Conservation (phyloP, 208 protist species). For the Trichomonas tenax region DNA sequence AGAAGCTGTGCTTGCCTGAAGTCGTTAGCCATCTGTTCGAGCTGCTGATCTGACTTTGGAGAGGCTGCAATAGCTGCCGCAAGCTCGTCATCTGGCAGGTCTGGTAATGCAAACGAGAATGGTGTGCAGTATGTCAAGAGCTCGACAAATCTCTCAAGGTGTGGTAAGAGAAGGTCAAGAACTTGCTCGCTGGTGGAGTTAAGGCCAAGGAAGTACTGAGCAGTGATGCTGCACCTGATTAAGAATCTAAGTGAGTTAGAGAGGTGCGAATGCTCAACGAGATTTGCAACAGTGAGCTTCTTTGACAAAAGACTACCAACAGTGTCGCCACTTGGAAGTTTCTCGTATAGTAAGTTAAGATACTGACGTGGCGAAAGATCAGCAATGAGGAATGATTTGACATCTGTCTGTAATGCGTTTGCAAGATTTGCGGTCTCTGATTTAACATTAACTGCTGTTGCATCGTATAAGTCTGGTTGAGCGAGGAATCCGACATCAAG, state of each 20-base stretch:
- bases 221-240: background rate
- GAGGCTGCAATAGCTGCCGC: background rate
- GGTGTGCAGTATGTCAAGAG: background rate
- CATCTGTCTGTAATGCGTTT: background rate
- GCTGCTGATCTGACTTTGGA: background rate
- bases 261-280: background rate
- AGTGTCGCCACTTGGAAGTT: background rate
- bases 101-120: background rate
- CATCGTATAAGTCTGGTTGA: background rate
- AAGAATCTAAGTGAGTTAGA: background rate
- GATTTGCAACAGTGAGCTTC: background rate
- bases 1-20: background rate
- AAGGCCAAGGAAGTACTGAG: background rate
- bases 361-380: background rate
- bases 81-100: background rate
- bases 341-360: background rate
- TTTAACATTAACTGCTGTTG: background rate
- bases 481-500: background rate
- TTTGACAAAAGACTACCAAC: background rate
- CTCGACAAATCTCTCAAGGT: background rate
- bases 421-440: background rate
- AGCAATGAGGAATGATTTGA: background rate
- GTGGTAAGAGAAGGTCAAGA: background rate
- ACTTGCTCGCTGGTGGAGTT: background rate
- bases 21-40: background rate